Base-by-base conservation (phyloP, 352 stramenopile genomes). In the Elongisporangium undulatum region DNA sequence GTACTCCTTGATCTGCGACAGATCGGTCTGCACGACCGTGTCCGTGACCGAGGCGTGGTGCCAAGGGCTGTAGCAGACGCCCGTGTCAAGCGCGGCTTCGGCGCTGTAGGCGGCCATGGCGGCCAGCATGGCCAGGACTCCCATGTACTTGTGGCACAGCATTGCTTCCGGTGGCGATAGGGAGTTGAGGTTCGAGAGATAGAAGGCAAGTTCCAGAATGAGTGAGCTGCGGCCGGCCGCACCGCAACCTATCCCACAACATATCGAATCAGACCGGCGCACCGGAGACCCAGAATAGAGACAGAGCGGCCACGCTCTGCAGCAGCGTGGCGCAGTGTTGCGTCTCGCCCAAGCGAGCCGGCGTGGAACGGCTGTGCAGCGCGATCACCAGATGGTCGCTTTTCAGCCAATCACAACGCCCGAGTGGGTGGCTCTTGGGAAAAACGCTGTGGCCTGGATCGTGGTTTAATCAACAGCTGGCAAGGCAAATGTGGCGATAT, bases 31-130 rank as follows among this genome's bases (percentile, higher is more conserved):
- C 9, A 86, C 49, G 1, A 77, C 51, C 12, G 78, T 68, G 19
- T 63, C 13, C 4, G 52, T 73, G 26, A 89, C 77, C 9, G 38
- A 56, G 2, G 20, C 0, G 61, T 83, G 68, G 71, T 82, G 75
- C 78, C 82, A 89, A 58, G 82, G 75, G 50, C 70, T 75, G 72
- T 89, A 91, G 75, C 73, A 85, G 4, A 81, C 56, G 53, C 82
- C 77, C 20, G 60, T 57, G 22, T 58, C 23, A 6, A 48, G 19
- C 5, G 29, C 53, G 58, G 66, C 62, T 56, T 66, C 51, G 20
- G 58, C 55, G 50, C 17, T 67, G 17, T 39, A 49, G 15, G 55
- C 34, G 22, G 45, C 56, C 17, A 60, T 24, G 20, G 55, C 61
- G 49, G 49, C 49, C 19, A 53, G 15, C 19, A 61, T 15, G 17